These are phyloP conservation scores for Globisporangium nodosum DNA, from an alignment of 352 stramenopile species.

Conservation along the genomic window DNA sequence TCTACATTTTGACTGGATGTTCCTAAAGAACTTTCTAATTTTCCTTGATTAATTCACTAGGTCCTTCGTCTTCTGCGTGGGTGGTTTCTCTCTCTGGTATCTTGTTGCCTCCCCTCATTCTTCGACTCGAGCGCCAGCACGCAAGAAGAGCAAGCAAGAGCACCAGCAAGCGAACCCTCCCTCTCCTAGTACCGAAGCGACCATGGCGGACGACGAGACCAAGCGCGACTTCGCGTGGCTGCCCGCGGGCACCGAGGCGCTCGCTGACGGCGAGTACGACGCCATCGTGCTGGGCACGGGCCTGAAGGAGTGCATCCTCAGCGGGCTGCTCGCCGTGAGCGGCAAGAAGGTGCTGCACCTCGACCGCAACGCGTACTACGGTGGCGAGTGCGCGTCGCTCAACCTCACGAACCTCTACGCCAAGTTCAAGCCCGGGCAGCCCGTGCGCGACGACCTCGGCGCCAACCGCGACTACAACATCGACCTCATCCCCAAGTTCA, in stretches of 20 bases:
- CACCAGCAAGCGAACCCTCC: not conserved
- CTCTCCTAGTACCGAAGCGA: constrained; percentile 3
- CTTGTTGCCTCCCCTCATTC: constrained; percentile 7
- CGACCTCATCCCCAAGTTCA: constrained; percentile 99
- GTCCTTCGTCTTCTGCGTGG: too few relatives aligned
- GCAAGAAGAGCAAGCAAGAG: not conserved
- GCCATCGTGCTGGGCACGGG: constrained; percentile 99
- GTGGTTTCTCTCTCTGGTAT: too few relatives aligned
- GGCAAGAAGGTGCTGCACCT: constrained; percentile 96
- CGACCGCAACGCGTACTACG: constrained; percentile 98
- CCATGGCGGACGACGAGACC: constrained; percentile 53
- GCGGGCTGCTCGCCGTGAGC: constrained; percentile 92
- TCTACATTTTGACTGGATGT: not conserved
- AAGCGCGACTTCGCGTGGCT: constrained; percentile 93
- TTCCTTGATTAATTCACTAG: too few relatives aligned
- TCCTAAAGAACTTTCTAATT: not conserved
- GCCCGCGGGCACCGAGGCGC: constrained; percentile 89
- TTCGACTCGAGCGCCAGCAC: not conserved
- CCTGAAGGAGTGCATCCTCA: constrained; percentile 99
- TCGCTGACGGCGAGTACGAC: constrained; percentile 99
- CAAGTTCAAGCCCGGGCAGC: constrained; percentile 85
- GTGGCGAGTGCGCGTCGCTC: constrained; percentile 96
- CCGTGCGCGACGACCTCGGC: constrained; percentile 79
- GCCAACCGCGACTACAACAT: constrained; percentile 99
- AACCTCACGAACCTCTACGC: constrained; percentile 98